Percentiles rank a stretch among this genome's conserved stretches.
phyloP scores from a whole-genome alignment of 257 asterid species.

The Solanum corneliomulleri region DNA sequence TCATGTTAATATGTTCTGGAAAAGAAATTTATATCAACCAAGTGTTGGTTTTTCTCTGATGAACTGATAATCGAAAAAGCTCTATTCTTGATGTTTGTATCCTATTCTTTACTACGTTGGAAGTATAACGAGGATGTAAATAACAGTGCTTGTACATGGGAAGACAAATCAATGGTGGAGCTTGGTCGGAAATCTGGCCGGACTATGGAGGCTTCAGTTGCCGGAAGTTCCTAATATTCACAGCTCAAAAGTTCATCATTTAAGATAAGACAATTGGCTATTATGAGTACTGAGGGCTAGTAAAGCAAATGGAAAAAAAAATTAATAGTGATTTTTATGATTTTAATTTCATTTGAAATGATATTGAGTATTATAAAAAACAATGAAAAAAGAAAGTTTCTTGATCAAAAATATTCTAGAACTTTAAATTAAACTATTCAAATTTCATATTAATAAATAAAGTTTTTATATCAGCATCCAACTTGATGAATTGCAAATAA shows the following conservation, averaged over 20 bases:
- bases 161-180: slow-evolving; percentile 14
- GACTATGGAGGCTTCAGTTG: slow-evolving; percentile 53
- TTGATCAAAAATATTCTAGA: no score
- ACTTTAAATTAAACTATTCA: no score
- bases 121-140: slow-evolving; percentile 30
- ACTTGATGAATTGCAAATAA: no score
- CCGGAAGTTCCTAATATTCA: slow-evolving; percentile 20
- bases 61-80: not conserved
- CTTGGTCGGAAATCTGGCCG: slow-evolving; percentile 21
- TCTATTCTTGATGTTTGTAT: not conserved
- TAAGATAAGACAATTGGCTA: not conserved
- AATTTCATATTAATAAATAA: no score
- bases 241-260: slow-evolving; percentile 9
- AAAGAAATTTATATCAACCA: not conserved
- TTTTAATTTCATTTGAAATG: no score
- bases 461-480: no score
- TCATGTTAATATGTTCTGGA: not conserved
- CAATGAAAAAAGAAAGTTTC: no score
- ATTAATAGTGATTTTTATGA: no score
- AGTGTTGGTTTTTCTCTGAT: not conserved
- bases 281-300: not conserved
- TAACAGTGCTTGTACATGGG: slow-evolving; percentile 5
- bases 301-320: no score
- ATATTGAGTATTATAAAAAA: no score
- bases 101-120: slow-evolving; percentile 33